Base-by-base conservation (phyloP, 768 basidiomycete genomes). In the Suillus spraguei region DNA sequence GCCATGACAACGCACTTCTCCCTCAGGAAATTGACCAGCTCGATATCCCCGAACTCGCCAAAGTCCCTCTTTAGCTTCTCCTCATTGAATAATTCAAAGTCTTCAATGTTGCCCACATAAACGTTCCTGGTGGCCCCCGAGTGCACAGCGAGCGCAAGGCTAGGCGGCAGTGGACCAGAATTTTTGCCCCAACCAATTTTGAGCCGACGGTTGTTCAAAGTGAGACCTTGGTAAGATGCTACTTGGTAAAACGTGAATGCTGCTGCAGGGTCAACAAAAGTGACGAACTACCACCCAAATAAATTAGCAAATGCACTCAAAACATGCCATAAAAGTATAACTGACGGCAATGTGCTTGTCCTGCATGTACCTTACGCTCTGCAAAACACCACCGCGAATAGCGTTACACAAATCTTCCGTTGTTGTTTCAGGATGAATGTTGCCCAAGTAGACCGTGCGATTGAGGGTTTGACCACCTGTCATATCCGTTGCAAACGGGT, bases 101-200 rank as follows among this genome's bases (percentile, higher is more conserved):
- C 97, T 70, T 96, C 94, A 50, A 99, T 89, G 70, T 91, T 93
- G 8, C 96, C 96, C 56, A 98, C 87, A 77, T 98, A 99, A 58
- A 99, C 96, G 72, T 99, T 99, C 63, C 97, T 85, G 16, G 95
- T 97, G 2, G 97, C 95, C 22, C 97, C 97, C 0, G 88, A 85
- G 73, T 96, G 93, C 3, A 99, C 92, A 0, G 94, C 92, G 65
- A 96, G 83, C 35, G 94, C 91, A 44, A 97, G 82, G 2, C 88
- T 85, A 17, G 95, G 91, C 20, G 89, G 85, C 17, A 97, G 81
- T 20, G 95, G 90, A 6, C 95, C 95, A 17, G 94, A 89, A 71
- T 92, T 92, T 84, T 97, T 99, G 63, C 97, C 97, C 97, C 97
- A 99, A 54, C 97, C 96, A 68, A 98, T 88, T 82, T 98, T 99